phyloP scores from a whole-genome alignment of 331 rosid species.

The Quercus lobata region DNA sequence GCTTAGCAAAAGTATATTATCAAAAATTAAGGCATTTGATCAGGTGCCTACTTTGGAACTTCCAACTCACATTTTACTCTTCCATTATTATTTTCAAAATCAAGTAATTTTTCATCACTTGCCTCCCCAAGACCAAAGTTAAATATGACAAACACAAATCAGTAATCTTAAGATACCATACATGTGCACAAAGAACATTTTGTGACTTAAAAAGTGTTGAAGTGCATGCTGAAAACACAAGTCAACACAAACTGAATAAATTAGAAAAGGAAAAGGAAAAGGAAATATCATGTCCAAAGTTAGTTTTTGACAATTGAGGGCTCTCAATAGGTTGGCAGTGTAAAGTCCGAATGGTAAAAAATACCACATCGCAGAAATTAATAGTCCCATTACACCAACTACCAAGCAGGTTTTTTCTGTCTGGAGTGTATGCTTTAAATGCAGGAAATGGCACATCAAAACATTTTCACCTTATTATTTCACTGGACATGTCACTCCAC shows the following conservation, averaged over 20 bases:
- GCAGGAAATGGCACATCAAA: neutral
- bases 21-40: neutral
- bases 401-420: neutral
- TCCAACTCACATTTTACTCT: neutral
- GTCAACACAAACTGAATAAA: neutral
- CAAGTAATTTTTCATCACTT: neutral
- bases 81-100: constrained; percentile 7
- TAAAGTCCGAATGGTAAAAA: constrained; percentile 8
- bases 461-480: constrained; percentile 3
- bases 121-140: constrained; percentile 3
- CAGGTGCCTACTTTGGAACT: neutral
- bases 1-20: constrained; percentile 20
- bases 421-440: neutral
- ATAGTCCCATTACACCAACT: neutral
- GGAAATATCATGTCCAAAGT: neutral
- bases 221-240: constrained; percentile 9
- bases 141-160: neutral
- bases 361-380: neutral
- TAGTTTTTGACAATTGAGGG: neutral
- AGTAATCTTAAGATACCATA: neutral
- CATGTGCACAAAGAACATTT: neutral
- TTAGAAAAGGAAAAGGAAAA: neutral
- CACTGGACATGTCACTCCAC: neutral
- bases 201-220: neutral
- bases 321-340: neutral